phyloP scores from a whole-genome alignment of 2,329 filamentous ascomycete species.

The Botrytis deweyae region DNA sequence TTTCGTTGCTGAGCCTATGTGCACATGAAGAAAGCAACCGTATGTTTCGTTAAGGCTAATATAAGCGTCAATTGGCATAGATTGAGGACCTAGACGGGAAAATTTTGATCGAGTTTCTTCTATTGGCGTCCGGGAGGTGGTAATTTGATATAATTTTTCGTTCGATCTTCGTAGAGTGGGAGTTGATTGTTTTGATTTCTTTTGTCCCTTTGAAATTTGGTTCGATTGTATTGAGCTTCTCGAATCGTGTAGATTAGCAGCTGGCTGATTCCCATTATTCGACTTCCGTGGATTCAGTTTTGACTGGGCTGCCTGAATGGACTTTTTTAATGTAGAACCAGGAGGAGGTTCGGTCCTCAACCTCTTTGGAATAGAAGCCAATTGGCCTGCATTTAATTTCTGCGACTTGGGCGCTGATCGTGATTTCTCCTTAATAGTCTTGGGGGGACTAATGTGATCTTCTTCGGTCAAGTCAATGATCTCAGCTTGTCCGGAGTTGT shows the following conservation, averaged over 20 bases:
- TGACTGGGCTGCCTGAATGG: too few relatives aligned
- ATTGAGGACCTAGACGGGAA: rapidly evolving
- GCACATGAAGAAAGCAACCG: background rate
- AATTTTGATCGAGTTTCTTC: background rate
- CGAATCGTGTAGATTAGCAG: background rate
- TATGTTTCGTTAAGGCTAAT: background rate
- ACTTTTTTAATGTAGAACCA: background rate
- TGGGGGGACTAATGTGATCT: background rate
- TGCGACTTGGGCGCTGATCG: background rate
- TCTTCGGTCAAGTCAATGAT: background rate
- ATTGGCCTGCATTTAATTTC: background rate
- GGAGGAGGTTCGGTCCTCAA: too few relatives aligned
- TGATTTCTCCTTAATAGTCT: background rate
- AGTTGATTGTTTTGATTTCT: background rate
- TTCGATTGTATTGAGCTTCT: background rate
- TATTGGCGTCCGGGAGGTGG: background rate
- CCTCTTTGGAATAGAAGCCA: background rate
- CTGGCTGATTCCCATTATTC: background rate
- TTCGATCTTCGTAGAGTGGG: background rate
- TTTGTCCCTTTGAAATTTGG: background rate
- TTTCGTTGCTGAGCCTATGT: background rate
- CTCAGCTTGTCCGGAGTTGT: background rate
- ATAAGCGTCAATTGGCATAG: background rate
- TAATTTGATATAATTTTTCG: background rate
- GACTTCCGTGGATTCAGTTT: background rate